A percentile compares a stretch with the other conserved stretches of the same genome.
Conservation (phyloP, 2,329 filamentous ascomycete genomes). For the Verticillium tricorpus region DNA sequence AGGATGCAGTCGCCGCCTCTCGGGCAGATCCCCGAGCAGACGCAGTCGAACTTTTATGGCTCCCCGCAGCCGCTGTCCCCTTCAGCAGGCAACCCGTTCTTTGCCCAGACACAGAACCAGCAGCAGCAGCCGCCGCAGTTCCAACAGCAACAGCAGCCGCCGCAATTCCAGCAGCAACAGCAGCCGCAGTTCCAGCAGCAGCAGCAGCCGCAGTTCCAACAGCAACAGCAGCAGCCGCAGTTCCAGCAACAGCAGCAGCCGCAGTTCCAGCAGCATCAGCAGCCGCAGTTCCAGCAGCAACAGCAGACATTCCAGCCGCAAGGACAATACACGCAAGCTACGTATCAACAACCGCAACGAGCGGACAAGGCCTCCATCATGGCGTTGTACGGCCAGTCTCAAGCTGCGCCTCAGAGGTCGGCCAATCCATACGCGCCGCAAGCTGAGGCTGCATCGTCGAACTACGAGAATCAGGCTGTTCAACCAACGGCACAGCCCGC, state of each 20-base stretch:
- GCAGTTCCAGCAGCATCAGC: conserved; percentile 10
- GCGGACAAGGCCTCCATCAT: conserved; percentile 72
- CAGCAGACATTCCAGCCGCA: conserved; percentile 20
- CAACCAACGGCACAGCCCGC: conserved; percentile 7
- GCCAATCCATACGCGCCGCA: neutral
- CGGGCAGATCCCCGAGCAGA: conserved; percentile 49
- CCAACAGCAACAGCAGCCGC: conserved; percentile 13
- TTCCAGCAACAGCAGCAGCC: conserved; percentile 18
- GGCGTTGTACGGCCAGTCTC: conserved; percentile 64
- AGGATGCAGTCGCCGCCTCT: conserved; percentile 44
- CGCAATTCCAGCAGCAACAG: conserved; percentile 22
- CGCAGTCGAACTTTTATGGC: conserved; percentile 37
- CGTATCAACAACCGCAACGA: conserved; percentile 36
- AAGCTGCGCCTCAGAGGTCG: conserved; percentile 38
- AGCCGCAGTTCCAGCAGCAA: conserved; percentile 17
- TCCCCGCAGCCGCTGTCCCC: conserved; percentile 18
- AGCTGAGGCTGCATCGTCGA: neutral
- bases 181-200: conserved; percentile 16
- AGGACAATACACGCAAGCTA: neutral
- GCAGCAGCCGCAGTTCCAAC: conserved; percentile 18
- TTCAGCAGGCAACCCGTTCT: conserved; percentile 25
- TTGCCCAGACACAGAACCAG: conserved; percentile 18
- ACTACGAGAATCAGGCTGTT: conserved; percentile 18
- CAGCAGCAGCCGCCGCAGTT: conserved; percentile 20
- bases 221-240: conserved; percentile 17